Conservation (phyloP, 768 basidiomycete species). For the Neoboletus brunneissimus region DNA sequence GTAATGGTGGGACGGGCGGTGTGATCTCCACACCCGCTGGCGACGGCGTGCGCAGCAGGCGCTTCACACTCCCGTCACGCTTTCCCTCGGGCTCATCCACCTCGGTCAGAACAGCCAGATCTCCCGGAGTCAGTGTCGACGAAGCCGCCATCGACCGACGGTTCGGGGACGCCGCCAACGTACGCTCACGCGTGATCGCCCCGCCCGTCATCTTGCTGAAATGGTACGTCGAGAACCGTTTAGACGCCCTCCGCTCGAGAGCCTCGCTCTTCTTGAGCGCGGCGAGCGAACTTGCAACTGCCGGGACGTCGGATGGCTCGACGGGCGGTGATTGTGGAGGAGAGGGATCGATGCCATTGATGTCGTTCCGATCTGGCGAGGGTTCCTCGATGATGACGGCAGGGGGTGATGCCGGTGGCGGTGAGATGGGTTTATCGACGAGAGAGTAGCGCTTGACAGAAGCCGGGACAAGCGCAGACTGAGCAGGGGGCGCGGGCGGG, state of each 20-base stretch:
- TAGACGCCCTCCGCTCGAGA: slow-evolving; percentile 88
- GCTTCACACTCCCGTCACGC: slow-evolving; percentile 17
- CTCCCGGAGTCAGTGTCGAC: slow-evolving; percentile 61
- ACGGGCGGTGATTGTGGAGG: slow-evolving; percentile 40
- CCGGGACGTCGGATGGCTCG: slow-evolving; percentile 48
- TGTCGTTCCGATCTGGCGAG: slow-evolving; percentile 22
- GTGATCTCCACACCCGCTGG: slow-evolving; percentile 19
- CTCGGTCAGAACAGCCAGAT: slow-evolving; percentile 69
- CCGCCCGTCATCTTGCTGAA: slow-evolving; percentile 88
- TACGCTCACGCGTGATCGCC: slow-evolving; percentile 44
- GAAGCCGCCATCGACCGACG: slow-evolving; percentile 66
- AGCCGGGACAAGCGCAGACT: slow-evolving; percentile 46
- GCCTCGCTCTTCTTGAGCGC: slow-evolving; percentile 85
- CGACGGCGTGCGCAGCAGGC: slow-evolving; percentile 38
- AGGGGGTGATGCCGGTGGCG: slow-evolving; percentile 41
- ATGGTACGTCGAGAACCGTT: slow-evolving; percentile 93
- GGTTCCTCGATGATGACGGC: slow-evolving; percentile 45
- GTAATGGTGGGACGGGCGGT: slow-evolving; percentile 47
- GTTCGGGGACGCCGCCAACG: slow-evolving; percentile 48
- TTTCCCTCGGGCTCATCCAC: slow-evolving; percentile 52
- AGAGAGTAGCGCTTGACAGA: slow-evolving; percentile 78
- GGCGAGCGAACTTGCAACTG: slow-evolving; percentile 77
- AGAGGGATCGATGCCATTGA: slow-evolving; percentile 26
- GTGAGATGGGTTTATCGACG: slow-evolving; percentile 61
- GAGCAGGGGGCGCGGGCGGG: slow-evolving; percentile 28